A percentile compares a stretch with the other conserved stretches of the same genome.
These are phyloP conservation scores for Testicularia cyperi DNA, from an alignment of 1,284 basidiomycete genomes.

Conservation along the genomic window DNA sequence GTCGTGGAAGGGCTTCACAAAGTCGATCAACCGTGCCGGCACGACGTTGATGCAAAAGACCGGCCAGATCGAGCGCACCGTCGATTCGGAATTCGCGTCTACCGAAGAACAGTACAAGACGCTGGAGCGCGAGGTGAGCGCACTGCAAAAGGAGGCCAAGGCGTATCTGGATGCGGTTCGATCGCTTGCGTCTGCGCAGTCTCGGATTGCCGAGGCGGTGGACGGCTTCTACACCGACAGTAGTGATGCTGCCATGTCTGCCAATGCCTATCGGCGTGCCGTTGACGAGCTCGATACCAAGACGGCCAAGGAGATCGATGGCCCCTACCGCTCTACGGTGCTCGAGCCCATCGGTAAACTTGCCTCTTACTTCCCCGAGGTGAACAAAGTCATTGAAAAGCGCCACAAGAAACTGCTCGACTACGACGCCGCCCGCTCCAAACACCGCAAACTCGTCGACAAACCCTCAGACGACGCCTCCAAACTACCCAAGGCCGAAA, in stretches of 20 bases:
- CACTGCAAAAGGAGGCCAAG: slow-evolving; percentile 92
- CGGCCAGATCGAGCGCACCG: slow-evolving; percentile 91
- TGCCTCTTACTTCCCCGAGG: slow-evolving; percentile 88
- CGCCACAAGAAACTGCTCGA: slow-evolving; percentile 97
- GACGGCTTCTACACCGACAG: slow-evolving; percentile 79
- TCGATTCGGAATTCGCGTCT: slow-evolving; percentile 89
- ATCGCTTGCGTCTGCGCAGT: slow-evolving; percentile 85
- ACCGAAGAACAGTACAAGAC: slow-evolving; percentile 86
- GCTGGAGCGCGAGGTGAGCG: slow-evolving; percentile 67
- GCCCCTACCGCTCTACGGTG: slow-evolving; percentile 88
- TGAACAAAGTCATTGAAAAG: slow-evolving; percentile 92
- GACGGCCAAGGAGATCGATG: slow-evolving; percentile 83
- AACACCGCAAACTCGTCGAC: slow-evolving; percentile 75
- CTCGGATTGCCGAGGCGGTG: slow-evolving; percentile 90
- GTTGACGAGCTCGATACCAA: slow-evolving; percentile 89
- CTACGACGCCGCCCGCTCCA: slow-evolving; percentile 85
- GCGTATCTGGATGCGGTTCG: slow-evolving; percentile 87
- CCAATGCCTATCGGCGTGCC: slow-evolving; percentile 90
- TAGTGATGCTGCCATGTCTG: slow-evolving; percentile 82
- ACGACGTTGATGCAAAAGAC: slow-evolving; percentile 77
- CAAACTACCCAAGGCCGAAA: slow-evolving; percentile 87
- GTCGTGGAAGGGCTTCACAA: slow-evolving; percentile 73
- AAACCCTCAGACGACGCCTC: slow-evolving; percentile 92
- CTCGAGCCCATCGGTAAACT: slow-evolving; percentile 91
- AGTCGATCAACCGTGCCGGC: slow-evolving; percentile 86